Conservation (phyloP, 192 early-diverging fungal species). For the Powellomyces hirtus region DNA sequence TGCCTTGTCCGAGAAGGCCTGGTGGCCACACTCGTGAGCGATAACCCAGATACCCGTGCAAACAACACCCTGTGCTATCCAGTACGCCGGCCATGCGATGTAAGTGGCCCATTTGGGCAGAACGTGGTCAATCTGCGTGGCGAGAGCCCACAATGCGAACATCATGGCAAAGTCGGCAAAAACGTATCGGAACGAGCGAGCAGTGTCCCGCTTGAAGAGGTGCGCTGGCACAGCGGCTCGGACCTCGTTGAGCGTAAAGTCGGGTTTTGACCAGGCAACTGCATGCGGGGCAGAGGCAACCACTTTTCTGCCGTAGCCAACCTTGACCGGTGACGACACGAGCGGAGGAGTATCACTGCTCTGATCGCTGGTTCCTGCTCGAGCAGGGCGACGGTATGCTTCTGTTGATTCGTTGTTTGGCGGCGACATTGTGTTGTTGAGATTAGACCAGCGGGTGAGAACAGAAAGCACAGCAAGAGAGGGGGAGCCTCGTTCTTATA, state of each 20-base stretch:
- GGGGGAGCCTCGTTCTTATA: too few relatives aligned
- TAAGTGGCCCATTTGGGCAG: conserved; percentile 14
- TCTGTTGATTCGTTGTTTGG: not conserved
- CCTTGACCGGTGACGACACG: not conserved
- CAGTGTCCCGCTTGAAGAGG: conserved; percentile 84
- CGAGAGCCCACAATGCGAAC: conserved; percentile 62
- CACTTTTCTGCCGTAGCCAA: conserved; percentile 6
- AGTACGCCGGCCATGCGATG: conserved; percentile 75
- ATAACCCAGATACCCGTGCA: conserved; percentile 85
- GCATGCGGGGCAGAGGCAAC: conserved; percentile 24
- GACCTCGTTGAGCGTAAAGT: conserved; percentile 88
- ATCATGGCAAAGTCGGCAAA: conserved; percentile 72
- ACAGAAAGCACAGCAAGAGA: too few relatives aligned
- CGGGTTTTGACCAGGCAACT: conserved; percentile 18
- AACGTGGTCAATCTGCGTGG: conserved; percentile 44
- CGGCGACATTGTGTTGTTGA: not conserved
- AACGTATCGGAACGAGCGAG: conserved; percentile 78
- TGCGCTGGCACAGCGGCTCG: conserved; percentile 86
- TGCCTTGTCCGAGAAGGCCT: conserved; percentile 80
- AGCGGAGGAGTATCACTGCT: not conserved
- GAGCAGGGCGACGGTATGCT: not conserved
- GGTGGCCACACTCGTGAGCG: conserved; percentile 87
- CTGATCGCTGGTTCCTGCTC: not conserved
- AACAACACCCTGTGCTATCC: conserved; percentile 80
- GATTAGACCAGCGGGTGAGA: too few relatives aligned